These are phyloP conservation scores for Populus tremula DNA, from an alignment of 345 rosid genomes.

Conservation along the genomic window DNA sequence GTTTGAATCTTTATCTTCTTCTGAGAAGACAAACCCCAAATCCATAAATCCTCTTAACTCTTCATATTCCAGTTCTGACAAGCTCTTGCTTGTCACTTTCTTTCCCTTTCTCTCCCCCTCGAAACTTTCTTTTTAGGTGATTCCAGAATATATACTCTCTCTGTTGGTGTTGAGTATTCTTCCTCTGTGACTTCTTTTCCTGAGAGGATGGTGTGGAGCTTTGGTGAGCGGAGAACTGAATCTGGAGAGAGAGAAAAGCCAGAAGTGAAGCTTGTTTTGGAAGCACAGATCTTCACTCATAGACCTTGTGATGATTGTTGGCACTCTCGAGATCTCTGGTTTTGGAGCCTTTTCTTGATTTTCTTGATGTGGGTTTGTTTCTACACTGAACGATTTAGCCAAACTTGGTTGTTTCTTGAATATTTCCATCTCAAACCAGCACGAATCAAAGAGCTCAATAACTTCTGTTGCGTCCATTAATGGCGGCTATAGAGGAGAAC, in stretches of 20 bases:
- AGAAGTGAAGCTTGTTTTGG: conserved; percentile 28
- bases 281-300: conserved; percentile 48
- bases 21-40: conserved; percentile 82
- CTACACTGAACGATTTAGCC: conserved; percentile 5
- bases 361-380: conserved; percentile 23
- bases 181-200: conserved; percentile 39
- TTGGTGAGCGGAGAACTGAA: conserved; percentile 41
- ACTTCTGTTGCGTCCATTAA: conserved; percentile 30
- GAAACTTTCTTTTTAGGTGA: conserved; percentile 1
- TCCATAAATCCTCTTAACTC: conserved; percentile 89
- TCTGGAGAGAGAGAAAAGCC: conserved; percentile 36
- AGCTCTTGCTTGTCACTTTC: conserved; percentile 46
- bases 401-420: conserved; percentile 25
- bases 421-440: conserved; percentile 48
- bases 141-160: not conserved
- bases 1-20: conserved; percentile 64
- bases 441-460: conserved; percentile 44
- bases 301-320: conserved; percentile 40
- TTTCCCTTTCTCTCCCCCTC: conserved; percentile 24
- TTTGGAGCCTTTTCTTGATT: conserved; percentile 20
- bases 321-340: conserved; percentile 21
- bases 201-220: conserved; percentile 34
- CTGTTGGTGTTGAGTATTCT: not conserved
- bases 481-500: conserved; percentile 17
- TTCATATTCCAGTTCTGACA: conserved; percentile 66